Evolutionary conservation across 768 basidiomycete species (phyloP).

Genomic region (Macrolepiota dolichaula): DNA sequence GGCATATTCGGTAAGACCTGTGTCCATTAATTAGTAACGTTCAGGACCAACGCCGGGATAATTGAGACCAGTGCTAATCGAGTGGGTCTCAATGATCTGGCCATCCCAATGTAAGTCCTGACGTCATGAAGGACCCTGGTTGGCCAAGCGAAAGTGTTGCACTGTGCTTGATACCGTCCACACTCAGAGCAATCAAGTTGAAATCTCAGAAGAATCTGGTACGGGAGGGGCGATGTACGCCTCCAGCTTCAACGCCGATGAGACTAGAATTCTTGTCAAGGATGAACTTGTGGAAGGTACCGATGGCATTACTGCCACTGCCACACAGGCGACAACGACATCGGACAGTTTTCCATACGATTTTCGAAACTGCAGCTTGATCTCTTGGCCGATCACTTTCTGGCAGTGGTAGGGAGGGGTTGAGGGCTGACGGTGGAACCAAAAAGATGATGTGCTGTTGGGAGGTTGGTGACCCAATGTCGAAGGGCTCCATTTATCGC

Average conservation of each 20-base stretch:
- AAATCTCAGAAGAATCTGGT: not conserved
- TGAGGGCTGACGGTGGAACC: constrained; percentile 98
- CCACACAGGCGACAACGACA: constrained; percentile 96
- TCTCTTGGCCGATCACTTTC: constrained; percentile 90
- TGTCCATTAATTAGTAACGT: constrained; percentile 96
- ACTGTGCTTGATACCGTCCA: constrained; percentile 83
- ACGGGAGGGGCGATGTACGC: constrained; percentile 40
- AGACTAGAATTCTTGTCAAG: constrained; percentile 79
- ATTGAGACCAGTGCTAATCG: constrained; percentile 93
- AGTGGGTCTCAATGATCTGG: constrained; percentile 97
- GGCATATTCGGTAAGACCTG: constrained; percentile 89
- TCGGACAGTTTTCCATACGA: constrained; percentile 85
- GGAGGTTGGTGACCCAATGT: constrained; percentile 96
- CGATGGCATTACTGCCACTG: constrained; percentile 96
- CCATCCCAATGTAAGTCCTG: constrained; percentile 87
- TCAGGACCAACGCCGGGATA: constrained; percentile 98
- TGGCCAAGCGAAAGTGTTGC: constrained; percentile 90
- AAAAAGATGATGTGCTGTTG: constrained; percentile 93
- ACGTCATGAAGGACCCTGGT: constrained; percentile 97
- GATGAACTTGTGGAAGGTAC: constrained; percentile 97
- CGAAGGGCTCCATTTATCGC: constrained; percentile 98
- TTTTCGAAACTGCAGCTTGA: constrained; percentile 79
- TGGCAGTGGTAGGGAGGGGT: constrained; percentile 99
- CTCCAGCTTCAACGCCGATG: constrained; percentile 95
- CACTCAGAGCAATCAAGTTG: constrained; percentile 42